A percentile compares a stretch with the other conserved stretches of the same genome.
Conservation (phyloP, 2,329 filamentous ascomycete species). For the Colletotrichum spaethianum region DNA sequence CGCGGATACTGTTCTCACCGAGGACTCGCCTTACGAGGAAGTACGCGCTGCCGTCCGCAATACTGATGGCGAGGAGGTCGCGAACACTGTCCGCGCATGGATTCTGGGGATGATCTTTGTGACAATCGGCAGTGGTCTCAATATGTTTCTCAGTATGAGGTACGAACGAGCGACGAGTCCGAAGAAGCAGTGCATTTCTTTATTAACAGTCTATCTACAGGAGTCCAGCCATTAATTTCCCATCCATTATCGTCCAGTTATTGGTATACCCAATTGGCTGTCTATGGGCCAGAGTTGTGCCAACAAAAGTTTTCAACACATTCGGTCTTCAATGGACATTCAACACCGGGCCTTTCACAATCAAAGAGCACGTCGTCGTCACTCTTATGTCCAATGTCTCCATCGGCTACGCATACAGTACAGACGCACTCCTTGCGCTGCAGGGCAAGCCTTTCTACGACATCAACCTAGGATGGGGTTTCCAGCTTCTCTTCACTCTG, state of each 20-base stretch:
- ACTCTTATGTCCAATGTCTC: slow-evolving; percentile 65
- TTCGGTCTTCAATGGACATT: slow-evolving; percentile 53
- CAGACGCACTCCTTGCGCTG: slow-evolving; percentile 56
- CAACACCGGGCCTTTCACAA: slow-evolving; percentile 59
- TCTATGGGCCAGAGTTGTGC: slow-evolving; percentile 59
- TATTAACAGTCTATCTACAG: slow-evolving; percentile 46
- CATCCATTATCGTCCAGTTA: slow-evolving; percentile 53
- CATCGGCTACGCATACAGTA: slow-evolving; percentile 61
- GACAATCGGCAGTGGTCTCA: slow-evolving; percentile 56
- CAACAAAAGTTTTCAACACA: slow-evolving; percentile 55
- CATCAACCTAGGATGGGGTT: slow-evolving; percentile 66
- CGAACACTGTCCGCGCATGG: slow-evolving; percentile 59
- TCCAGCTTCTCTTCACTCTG: slow-evolving; percentile 69
- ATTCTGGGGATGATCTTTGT: slow-evolving; percentile 60
- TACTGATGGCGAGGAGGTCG: slow-evolving; percentile 41
- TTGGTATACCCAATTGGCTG: slow-evolving; percentile 61
- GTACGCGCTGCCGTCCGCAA: slow-evolving; percentile 40
- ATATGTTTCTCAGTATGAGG: slow-evolving; percentile 40
- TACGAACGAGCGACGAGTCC: slow-evolving; percentile 16
- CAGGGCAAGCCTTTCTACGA: slow-evolving; percentile 60
- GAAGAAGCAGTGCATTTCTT: background rate
- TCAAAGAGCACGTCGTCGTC: slow-evolving; percentile 65
- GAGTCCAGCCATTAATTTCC: slow-evolving; percentile 49
- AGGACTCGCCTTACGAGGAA: slow-evolving; percentile 57
- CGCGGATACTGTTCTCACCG: slow-evolving; percentile 50